Conservation (phyloP, 192 early-diverging fungal genomes). For the Backusella tuberculispora region DNA sequence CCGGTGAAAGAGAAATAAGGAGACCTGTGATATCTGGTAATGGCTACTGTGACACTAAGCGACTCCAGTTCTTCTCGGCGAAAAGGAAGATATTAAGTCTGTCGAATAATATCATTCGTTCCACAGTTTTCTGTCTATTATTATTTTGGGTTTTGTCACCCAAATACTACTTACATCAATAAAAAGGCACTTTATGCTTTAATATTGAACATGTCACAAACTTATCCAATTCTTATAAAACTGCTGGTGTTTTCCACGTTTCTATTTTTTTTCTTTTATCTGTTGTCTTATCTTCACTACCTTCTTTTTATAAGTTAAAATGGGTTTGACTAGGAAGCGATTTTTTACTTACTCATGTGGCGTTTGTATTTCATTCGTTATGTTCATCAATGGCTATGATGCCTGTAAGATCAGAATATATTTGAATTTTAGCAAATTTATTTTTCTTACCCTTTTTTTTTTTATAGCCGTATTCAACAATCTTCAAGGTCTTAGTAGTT, state of each 20-base stretch:
- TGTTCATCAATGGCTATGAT: conserved; percentile 40
- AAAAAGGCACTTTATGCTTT: conserved; percentile 4
- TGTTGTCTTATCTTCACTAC: conserved; percentile 4
- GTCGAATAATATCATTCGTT: conserved; percentile 5
- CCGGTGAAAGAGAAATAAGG: not conserved
- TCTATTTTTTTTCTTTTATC: conserved; percentile 9
- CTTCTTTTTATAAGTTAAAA: conserved; percentile 7
- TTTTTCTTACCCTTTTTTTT: not conserved
- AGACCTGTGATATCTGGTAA: conserved; percentile 3
- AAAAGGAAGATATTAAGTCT: conserved; percentile 9
- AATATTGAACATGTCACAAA: conserved; percentile 11
- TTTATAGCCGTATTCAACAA: conserved; percentile 34
- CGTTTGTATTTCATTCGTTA: conserved; percentile 19
- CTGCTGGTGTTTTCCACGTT: conserved; percentile 9
- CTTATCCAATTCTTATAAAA: conserved; percentile 10
- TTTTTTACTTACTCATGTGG: conserved; percentile 21
- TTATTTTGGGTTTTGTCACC: not conserved
- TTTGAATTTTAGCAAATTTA: not conserved
- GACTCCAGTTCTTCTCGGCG: not conserved
- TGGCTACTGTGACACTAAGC: conserved; percentile 3
- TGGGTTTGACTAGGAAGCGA: conserved; percentile 19
- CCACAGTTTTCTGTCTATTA: not conserved
- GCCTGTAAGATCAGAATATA: conserved; percentile 23
- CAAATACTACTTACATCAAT: conserved; percentile 5
- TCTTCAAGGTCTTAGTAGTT: conserved; percentile 16